Percentiles rank a stretch among this genome's conserved stretches.
Evolutionary conservation across 2,329 filamentous ascomycete species (phyloP).

Genomic region (Fusarium torreyae): DNA sequence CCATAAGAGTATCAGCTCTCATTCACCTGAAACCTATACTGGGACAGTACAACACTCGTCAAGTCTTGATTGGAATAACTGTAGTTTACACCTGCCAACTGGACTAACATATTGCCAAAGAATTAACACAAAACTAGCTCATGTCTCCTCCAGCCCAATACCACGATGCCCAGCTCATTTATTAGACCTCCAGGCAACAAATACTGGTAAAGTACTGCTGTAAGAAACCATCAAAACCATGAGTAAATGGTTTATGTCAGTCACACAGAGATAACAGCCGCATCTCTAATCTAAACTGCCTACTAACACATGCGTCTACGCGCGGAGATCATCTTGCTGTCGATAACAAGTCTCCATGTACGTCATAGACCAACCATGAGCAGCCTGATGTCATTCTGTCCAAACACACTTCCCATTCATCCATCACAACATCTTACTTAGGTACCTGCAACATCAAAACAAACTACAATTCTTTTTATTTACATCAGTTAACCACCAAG

Average conservation of each 20-base stretch:
- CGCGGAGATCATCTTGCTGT: conserved; percentile 7
- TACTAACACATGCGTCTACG: conserved; percentile 17
- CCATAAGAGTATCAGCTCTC: too few species aligned
- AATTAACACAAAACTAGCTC: background rate
- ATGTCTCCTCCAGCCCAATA: background rate
- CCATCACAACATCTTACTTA: background rate
- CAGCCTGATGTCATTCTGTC: conserved; percentile 32
- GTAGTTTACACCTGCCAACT: background rate
- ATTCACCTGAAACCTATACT: background rate
- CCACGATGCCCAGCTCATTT: background rate
- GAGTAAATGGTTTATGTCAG: conserved; percentile 14
- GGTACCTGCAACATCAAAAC: background rate
- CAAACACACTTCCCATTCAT: background rate
- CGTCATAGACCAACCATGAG: conserved; percentile 30
- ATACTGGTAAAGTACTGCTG: background rate
- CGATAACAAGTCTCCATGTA: conserved; percentile 17
- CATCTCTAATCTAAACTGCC: background rate
- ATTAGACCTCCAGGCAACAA: background rate
- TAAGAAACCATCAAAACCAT: background rate
- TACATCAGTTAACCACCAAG: background rate
- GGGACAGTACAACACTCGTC: background rate
- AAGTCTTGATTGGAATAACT: background rate
- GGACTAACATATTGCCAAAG: too few species aligned
- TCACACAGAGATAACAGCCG: conserved; percentile 15
- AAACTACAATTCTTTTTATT: background rate